Percentiles rank a stretch among this genome's conserved stretches.
Evolutionary conservation across 805 yeast species (phyloP).

Genomic region (Yarrowia bubula): DNA sequence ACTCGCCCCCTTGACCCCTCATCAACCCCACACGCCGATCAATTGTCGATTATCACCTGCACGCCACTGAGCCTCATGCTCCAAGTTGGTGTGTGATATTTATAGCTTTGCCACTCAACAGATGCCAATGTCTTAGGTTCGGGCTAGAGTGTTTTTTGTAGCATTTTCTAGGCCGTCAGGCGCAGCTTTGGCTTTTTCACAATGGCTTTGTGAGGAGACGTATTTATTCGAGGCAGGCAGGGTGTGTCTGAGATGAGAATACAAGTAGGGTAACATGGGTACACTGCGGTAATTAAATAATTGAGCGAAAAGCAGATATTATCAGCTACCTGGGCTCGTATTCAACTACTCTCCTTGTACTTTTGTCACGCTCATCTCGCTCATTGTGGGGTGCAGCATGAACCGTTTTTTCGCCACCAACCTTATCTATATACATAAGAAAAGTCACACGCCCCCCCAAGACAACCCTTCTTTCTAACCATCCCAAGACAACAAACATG

Average conservation of each 20-base stretch:
- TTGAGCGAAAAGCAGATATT: no score
- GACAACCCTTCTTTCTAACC: neutral
- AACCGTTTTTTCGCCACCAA: conserved; percentile 14
- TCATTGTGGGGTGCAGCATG: conserved; percentile 4
- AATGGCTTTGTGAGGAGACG: neutral
- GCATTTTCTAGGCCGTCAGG: neutral
- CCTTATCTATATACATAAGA: conserved; percentile 6
- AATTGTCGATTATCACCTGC: no score
- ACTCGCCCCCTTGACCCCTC: no score
- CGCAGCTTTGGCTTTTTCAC: neutral
- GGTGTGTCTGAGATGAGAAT: neutral
- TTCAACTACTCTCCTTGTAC: neutral
- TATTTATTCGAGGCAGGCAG: neutral
- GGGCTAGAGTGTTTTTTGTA: neutral
- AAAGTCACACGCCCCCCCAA: neutral
- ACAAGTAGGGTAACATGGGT: neutral
- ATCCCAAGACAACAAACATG: neutral
- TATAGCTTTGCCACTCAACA: no score
- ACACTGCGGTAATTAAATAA: no score
- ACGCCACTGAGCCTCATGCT: no score
- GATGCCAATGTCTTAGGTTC: no score
- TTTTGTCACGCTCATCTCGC: neutral
- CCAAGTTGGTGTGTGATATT: no score
- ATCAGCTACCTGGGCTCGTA: no score
- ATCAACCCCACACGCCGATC: no score